Evolutionary conservation across 2,329 filamentous ascomycete genomes (phyloP).

Genomic region (Tolypocladium ovalisporum): DNA sequence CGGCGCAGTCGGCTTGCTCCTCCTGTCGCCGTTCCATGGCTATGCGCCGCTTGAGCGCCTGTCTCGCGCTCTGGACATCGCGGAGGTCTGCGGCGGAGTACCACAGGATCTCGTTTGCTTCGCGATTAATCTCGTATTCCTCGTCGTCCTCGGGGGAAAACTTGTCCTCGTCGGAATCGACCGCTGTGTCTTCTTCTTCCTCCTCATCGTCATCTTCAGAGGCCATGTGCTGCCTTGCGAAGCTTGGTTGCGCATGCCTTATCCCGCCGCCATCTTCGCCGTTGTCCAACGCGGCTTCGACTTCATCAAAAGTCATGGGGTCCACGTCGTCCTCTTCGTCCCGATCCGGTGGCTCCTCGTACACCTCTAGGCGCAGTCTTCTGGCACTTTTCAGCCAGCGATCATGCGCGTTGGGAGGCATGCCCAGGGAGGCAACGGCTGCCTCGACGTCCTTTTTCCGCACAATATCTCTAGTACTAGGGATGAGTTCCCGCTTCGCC

Average conservation of each 20-base stretch:
- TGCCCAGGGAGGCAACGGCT: constrained; percentile 34
- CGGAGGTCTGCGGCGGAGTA: constrained; percentile 30
- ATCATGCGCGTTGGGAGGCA: constrained; percentile 23
- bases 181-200: constrained; percentile 6
- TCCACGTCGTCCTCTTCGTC: constrained; percentile 14
- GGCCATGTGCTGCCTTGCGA: background rate
- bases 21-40: constrained; percentile 30
- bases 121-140: constrained; percentile 18
- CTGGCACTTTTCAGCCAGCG: constrained; percentile 40
- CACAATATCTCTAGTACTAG: constrained; percentile 21
- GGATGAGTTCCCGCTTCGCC: constrained; percentile 26
- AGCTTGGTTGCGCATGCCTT: background rate
- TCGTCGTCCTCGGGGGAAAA: constrained; percentile 15
- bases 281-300: constrained; percentile 26
- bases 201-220: constrained; percentile 4
- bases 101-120: constrained; percentile 30
- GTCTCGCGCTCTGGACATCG: constrained; percentile 21
- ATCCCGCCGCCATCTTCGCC: constrained; percentile 4
- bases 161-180: constrained; percentile 6
- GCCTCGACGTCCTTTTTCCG: constrained; percentile 35
- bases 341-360: constrained; percentile 19
- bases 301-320: constrained; percentile 30
- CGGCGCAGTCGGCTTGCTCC: constrained; percentile 29
- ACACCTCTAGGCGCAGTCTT: constrained; percentile 37
- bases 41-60: constrained; percentile 26